These are phyloP conservation scores for Gaeumannomyces sp. DNA, from an alignment of 2,329 filamentous ascomycete species.

Conservation along the genomic window DNA sequence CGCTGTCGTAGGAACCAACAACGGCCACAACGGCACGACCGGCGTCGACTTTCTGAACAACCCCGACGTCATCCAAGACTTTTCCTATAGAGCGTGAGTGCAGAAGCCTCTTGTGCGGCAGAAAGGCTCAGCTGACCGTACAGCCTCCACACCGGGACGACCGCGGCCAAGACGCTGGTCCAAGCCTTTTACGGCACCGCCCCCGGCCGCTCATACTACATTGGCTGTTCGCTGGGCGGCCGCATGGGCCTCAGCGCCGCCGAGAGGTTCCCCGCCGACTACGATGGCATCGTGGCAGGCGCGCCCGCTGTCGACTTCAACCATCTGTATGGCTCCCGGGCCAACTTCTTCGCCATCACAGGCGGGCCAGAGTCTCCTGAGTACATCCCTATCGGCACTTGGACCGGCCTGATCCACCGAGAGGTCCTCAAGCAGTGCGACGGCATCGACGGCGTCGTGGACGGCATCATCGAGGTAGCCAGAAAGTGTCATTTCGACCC, in stretches of 20 bases:
- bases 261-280: conserved; percentile 48
- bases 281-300: conserved; percentile 50
- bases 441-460: conserved; percentile 11
- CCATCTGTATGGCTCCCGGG: conserved; percentile 27
- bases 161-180: conserved; percentile 40
- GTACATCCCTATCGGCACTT: conserved; percentile 11
- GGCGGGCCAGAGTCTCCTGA: conserved; percentile 20
- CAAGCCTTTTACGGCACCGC: conserved; percentile 37
- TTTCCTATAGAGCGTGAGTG: conserved; percentile 25
- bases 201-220: conserved; percentile 43
- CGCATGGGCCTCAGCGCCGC: conserved; percentile 50
- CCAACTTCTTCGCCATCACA: conserved; percentile 37
- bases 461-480: conserved; percentile 14
- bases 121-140: background rate
- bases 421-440: conserved; percentile 14
- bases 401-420: conserved; percentile 11
- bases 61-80: conserved; percentile 30
- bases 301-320: conserved; percentile 33
- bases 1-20: conserved; percentile 42
- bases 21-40: conserved; percentile 41
- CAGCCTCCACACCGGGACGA: conserved; percentile 39
- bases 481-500: conserved; percentile 12
- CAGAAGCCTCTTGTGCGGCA: background rate
- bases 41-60: conserved; percentile 27
- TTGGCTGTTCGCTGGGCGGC: conserved; percentile 55